Base-by-base conservation (phyloP, 371 early-diverging fungal species). In the Lichtheimia hyalospora region DNA sequence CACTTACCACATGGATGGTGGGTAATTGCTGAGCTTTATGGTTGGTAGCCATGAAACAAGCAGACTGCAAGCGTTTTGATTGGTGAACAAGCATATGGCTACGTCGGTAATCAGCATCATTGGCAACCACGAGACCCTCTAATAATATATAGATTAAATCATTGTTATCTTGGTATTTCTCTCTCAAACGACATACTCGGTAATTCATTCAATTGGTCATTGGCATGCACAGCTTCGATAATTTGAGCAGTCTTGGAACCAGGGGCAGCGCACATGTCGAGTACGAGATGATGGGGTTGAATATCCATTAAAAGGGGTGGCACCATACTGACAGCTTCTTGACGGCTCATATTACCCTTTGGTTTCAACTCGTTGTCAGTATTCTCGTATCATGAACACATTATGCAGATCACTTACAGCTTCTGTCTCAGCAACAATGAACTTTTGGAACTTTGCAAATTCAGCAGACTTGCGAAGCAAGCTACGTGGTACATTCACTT, bases 271-370 rank as follows among this genome's bases (percentile, higher is more conserved):
- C 95, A 95, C 95, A 94, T 93, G 64, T 95, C 95, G 57, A 95
- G 77, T 15, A 90, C 97, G 63, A 73, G 81, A 69, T 97, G 96
- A 60, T 93, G 82, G 15, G 95, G 89, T 68, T 94, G 74, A n/a
- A 99, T 90, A 63, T 97, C 94, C 71, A 99, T 82, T 16, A 99
- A 74, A 61, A 95, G 75, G 21, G 95, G 94, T 20, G 99, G 99
- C 55, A 99, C 92, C 99, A 99, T 99, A 75, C 94, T 93, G 49
- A 99, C 99, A 12, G 93, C 92, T 68, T 99, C 99, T 78, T 99
- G 99, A 49, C 99, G 83, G 69, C 93, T 94, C 57, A 99, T 90
- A 70, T 96, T 94, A 60, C 99, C 99, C 83, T 85, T 70, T 52
- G n/a, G 12, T 6, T 5, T 13, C 13, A 5, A 2, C 13, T 10